Conservation (phyloP, 1,284 basidiomycete genomes). For the Flammula alnicola region DNA sequence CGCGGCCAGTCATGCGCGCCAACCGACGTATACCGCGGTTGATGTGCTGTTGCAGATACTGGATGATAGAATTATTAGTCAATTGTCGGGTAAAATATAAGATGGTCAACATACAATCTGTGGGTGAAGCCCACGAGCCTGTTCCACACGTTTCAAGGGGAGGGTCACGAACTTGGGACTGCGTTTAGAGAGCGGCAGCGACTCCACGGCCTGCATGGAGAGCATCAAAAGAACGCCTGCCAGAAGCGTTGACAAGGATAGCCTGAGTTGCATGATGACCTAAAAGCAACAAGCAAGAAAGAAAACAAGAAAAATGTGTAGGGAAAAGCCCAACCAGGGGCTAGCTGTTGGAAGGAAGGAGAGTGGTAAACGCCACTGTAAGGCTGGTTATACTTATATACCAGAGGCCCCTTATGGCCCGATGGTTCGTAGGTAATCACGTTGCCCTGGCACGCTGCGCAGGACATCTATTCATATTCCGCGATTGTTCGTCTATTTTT, state of each 20-base stretch:
- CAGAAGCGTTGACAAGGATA: constrained; percentile 58
- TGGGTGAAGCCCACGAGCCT: constrained; percentile 56
- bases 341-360: constrained; percentile 15
- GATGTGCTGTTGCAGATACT: constrained; percentile 75
- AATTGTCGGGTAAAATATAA: background rate
- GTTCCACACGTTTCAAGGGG: constrained; percentile 55
- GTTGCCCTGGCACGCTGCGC: constrained; percentile 16
- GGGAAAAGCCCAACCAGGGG: constrained; percentile 19
- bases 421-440: constrained; percentile 11
- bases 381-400: too few relatives aligned
- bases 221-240: constrained; percentile 54
- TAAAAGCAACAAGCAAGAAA: constrained; percentile 26
- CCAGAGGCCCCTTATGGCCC: constrained; percentile 7
- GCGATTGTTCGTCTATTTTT: constrained; percentile 13
- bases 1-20: constrained; percentile 70
- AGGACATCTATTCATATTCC: constrained; percentile 14
- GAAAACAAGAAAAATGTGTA: constrained; percentile 28
- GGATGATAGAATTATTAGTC: constrained; percentile 6
- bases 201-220: constrained; percentile 42
- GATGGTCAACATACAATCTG: constrained; percentile 49
- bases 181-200: constrained; percentile 40
- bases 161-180: constrained; percentile 54
- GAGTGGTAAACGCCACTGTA: too few relatives aligned
- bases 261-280: constrained; percentile 55
- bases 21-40: constrained; percentile 69